Base-by-base conservation (phyloP, 768 basidiomycete species). In the Podaxis sp. region DNA sequence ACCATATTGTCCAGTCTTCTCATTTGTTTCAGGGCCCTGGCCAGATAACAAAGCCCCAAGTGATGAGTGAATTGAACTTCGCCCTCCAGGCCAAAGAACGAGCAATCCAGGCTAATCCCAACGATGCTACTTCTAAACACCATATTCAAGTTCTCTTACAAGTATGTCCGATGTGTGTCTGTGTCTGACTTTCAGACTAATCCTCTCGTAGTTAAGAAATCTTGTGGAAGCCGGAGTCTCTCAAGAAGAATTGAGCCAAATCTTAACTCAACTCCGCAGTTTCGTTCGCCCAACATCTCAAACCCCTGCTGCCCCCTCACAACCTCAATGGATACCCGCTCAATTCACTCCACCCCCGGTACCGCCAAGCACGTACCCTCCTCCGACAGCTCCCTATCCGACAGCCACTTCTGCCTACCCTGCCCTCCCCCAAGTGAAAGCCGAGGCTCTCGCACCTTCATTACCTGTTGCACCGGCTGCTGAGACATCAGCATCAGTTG, bases 131-230 rank as follows among this genome's bases (percentile, higher is more conserved):
- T 9, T 79, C 89, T 1, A 84, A 85, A 63, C 86, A 82, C 59
- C 94, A 98, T 64, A 81, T 97, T 8, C 81, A 79, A 57, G 85
- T 95, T 33, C 77, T 98, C 33, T 85, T 88, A 62, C 92, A 96
- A 81, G 94, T 94, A 70, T 51, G 88, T 71, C 17, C 25, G 9
- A 8, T 49, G 25, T 63, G 29, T 4, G 19, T 60, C 12, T 6
- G 57, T 59, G 15, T 24, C 2, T 8, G 57, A 4, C 64, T 24
- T 63, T 53, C 41, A 61, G 64, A 40, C 66, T 52, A 63, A 37
- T 60, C 33, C 13, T 55, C 47, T 51, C 33, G 11, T 55, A 91
- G 92, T 76, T 89, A 62, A 87, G 86, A 52, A 84, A 81, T 63
- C 75, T 94, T 33, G 88, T 94, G 3, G 89, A 92, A 67, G 82